Conservation (phyloP, 805 yeast species). For the Pichia pseudocactophila region DNA sequence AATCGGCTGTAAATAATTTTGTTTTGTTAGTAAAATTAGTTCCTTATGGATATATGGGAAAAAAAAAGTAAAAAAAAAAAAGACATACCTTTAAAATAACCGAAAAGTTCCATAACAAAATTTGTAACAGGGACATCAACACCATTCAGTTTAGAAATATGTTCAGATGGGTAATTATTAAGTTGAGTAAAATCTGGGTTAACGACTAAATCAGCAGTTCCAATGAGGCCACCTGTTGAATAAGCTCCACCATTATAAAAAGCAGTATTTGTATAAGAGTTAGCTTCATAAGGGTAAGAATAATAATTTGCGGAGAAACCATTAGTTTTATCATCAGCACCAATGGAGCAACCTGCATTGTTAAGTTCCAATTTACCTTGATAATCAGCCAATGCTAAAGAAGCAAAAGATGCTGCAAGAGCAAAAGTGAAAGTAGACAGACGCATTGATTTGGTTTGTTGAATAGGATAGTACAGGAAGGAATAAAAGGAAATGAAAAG, state of each 20-base stretch:
- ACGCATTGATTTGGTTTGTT: neutral
- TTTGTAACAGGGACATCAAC: conserved; percentile 6
- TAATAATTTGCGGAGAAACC: conserved; percentile 11
- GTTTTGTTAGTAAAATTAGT: neutral
- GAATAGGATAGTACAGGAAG: neutral
- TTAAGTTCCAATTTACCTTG: conserved; percentile 1
- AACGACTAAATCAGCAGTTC: conserved; percentile 4
- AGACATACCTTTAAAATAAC: conserved; percentile 14
- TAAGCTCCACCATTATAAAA: conserved; percentile 7
- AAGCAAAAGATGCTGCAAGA: neutral
- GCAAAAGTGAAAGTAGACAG: neutral
- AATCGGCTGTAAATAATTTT: conserved; percentile 16
- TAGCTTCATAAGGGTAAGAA: neutral
- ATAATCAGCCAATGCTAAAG: neutral
- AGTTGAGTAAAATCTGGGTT: conserved; percentile 5
- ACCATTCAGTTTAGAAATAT: conserved; percentile 6
- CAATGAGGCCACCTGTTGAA: neutral
- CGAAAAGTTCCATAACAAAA: conserved; percentile 12
- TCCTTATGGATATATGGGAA: neutral
- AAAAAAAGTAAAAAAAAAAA: conserved; percentile 9
- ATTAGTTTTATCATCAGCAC: neutral
- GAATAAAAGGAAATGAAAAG: neutral
- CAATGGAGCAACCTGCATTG: conserved; percentile 5
- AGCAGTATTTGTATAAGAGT: too few species aligned
- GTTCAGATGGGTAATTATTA: neutral